phyloP scores from a whole-genome alignment of 257 asterid species.

The Solanum etuberosum region DNA sequence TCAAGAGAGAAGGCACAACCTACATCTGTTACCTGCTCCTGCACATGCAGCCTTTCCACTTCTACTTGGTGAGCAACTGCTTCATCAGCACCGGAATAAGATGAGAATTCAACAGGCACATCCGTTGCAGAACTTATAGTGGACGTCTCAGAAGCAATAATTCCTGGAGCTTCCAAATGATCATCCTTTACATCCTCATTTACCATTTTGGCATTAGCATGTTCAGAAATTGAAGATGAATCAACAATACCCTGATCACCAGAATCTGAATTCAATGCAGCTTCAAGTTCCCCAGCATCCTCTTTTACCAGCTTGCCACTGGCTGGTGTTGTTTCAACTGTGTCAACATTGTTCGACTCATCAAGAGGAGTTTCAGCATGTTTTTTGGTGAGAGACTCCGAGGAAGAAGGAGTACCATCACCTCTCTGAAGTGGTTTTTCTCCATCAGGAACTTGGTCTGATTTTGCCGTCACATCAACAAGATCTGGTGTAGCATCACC shows the following conservation, averaged over 20 bases:
- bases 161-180: constrained; percentile 12
- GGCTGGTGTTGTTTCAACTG: constrained; percentile 20
- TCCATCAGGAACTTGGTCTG: constrained; percentile 27
- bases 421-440: constrained; percentile 23
- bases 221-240: constrained; percentile 16
- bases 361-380: constrained; percentile 18
- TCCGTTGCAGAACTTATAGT: constrained; percentile 14
- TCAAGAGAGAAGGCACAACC: constrained; percentile 94
- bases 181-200: constrained; percentile 21
- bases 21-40: constrained; percentile 95
- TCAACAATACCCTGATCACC: constrained; percentile 5
- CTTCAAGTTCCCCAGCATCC: constrained; percentile 20
- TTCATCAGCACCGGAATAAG: constrained; percentile 6
- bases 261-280: constrained; percentile 8
- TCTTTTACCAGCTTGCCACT: constrained; percentile 13
- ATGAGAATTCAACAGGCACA: constrained; percentile 23
- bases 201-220: constrained; percentile 18
- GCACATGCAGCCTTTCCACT: constrained; percentile 25
- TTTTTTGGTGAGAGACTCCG: constrained; percentile 25
- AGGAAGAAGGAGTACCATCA: constrained; percentile 14
- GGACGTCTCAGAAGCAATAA: constrained; percentile 18
- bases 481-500: constrained; percentile 23
- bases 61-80: constrained; percentile 1
- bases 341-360: constrained; percentile 17
- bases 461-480: constrained; percentile 16